Conservation (phyloP, 805 yeast genomes). For the Candida insectorum region DNA sequence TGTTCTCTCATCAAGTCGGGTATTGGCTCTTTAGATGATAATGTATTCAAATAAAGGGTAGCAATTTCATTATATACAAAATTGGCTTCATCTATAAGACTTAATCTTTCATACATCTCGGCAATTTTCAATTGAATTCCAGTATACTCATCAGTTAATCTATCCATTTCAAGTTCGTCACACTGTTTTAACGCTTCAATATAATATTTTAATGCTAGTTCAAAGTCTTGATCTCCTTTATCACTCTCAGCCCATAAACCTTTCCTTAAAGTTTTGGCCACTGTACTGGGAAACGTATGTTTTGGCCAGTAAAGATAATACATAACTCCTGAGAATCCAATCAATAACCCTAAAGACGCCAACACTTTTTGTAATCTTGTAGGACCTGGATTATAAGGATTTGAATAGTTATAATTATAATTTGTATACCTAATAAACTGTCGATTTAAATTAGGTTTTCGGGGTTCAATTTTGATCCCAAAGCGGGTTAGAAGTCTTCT, state of each 20-base stretch:
- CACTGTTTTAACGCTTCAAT: conserved; percentile 70
- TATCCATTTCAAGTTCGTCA: conserved; percentile 51
- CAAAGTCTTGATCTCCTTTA: conserved; percentile 58
- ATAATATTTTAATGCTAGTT: conserved; percentile 67
- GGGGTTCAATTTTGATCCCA: too few species aligned
- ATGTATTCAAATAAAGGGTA: conserved; percentile 52
- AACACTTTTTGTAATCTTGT: conserved; percentile 2
- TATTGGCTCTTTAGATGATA: conserved; percentile 27
- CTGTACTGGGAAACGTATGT: conserved; percentile 64
- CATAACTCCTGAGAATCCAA: not conserved
- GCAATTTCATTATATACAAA: conserved; percentile 66
- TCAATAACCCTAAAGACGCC: not conserved
- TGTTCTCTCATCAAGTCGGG: conserved; percentile 44
- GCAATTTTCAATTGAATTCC: conserved; percentile 86
- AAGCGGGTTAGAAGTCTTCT: too few species aligned
- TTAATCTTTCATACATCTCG: conserved; percentile 77
- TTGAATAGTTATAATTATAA: conserved; percentile 11
- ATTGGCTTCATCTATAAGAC: conserved; percentile 60
- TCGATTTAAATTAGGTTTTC: too few species aligned
- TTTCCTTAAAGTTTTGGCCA: conserved; percentile 67
- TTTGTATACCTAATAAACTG: too few species aligned
- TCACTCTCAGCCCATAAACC: conserved; percentile 84
- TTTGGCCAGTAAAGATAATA: conserved; percentile 59
- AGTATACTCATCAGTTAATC: conserved; percentile 75
- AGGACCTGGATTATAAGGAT: conserved; percentile 9